Evolutionary conservation across 768 basidiomycete species (phyloP), one percentile per base, ranked within the genome.

Genomic region (Boletus sp.): DNA sequence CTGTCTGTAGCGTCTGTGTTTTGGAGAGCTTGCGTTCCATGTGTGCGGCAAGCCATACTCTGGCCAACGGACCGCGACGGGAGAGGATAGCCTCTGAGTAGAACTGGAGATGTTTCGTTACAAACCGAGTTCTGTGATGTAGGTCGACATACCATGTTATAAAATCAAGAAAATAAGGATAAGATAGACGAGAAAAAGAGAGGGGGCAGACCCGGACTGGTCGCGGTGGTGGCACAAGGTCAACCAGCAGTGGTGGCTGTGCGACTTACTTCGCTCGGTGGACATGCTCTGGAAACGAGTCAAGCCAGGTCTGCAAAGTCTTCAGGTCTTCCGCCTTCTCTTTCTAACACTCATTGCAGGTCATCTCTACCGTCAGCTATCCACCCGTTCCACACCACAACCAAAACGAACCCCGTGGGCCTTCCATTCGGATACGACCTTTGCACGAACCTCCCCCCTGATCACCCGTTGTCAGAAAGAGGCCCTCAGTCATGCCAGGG

Each of bases 1-100:
- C 92, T 1, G 95, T 95, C 66, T 94, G 90, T 2, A 97, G 75
- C 1, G 96, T 93, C 70, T 96, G 93, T 27, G 88, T 85, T 74
- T 98, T 99, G 62, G 91, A 93, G 65, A 99, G 85, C 77, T 98
- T 98, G 66, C 93, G 85, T 73, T 98, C 94, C 86, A 96, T 94
- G 79, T 98, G 96, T 2, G 97, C 96, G 39, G 96, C 95, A 50
- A 99, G 87, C 97, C 97, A 99, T 78, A 99, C 93, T 76, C 88
- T 92, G 34, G 93, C 96, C 37, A 99, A 78, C 4, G 96, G 92
- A 41, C 96, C 95, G 52, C 93, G 87, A 63, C 93, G 88, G 43
- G 93, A 92, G 61, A 97, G 81, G 72, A 98, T 93, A 34, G 92
- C 87, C 69, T 97, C 93, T 47, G 93, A 93, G 69, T 92, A 95